Conservation (phyloP, 2,329 filamentous ascomycete genomes). For the Colletotrichum sp. region DNA sequence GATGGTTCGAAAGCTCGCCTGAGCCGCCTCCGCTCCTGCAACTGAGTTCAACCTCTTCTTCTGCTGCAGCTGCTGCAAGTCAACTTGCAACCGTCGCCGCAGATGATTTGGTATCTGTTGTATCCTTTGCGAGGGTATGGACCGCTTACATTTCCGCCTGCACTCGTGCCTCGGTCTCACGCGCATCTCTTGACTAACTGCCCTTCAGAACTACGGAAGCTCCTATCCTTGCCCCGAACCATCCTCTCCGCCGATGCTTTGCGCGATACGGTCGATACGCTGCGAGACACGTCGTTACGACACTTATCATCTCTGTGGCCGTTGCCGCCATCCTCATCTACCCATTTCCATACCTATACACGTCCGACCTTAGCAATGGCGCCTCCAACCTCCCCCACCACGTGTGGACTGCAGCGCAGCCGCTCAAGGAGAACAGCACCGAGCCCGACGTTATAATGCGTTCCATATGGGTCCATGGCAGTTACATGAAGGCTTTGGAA, state of each 20-base stretch:
- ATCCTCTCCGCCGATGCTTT: constrained; percentile 70
- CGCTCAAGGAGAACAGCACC: constrained; percentile 56
- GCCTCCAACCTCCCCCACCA: constrained; percentile 77
- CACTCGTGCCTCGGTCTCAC: background rate
- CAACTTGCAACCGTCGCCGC: constrained; percentile 21
- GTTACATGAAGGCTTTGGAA: constrained; percentile 78
- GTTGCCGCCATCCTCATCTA: constrained; percentile 75
- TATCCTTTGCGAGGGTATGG: constrained; percentile 79
- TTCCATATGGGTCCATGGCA: constrained; percentile 81
- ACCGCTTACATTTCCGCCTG: background rate
- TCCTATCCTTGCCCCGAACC: constrained; percentile 65
- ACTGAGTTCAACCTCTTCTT: background rate
- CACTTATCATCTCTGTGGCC: constrained; percentile 76
- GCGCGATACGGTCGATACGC: constrained; percentile 73
- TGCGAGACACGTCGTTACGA: constrained; percentile 75
- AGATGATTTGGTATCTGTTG: constrained; percentile 79
- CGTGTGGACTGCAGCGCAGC: constrained; percentile 79
- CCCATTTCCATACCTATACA: constrained; percentile 77
- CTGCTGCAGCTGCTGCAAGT: constrained; percentile 16
- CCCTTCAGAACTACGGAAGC: constrained; percentile 72
- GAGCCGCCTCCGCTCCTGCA: constrained; percentile 3
- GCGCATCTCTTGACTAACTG: constrained; percentile 5
- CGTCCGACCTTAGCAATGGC: constrained; percentile 73
- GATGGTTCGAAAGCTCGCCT: constrained; percentile 8
- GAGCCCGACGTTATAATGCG: constrained; percentile 79